Evolutionary conservation across 1,139 yeast genomes (phyloP), one percentile per base, ranked within the genome.

Genomic region (Lodderomyces beijingensis): DNA sequence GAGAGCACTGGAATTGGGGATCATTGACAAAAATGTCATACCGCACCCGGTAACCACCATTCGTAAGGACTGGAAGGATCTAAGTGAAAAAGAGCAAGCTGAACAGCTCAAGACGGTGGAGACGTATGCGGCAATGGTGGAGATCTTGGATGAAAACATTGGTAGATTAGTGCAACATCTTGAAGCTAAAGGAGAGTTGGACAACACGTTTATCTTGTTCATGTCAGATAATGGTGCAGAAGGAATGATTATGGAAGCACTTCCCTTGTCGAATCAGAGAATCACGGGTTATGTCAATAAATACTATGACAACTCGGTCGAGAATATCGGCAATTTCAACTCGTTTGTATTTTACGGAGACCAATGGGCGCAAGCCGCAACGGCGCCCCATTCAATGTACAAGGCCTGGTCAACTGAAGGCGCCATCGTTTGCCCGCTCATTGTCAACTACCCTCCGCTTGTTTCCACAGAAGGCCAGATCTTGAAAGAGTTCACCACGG

Each of bases 341-440:
- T 70, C 77, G 2, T 74, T 71, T 45, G 66, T 62, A 6, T 69
- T 67, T 62, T 75, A 74, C 41, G 70, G 74, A 1, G 77, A 75
- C 37, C 70, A 74, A 45, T 74, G 80, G 80, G 80, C 80, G 0
- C 79, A 74, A 42, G 80, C 79, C n/a, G 77, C 79, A 4, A 74
- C 79, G 12, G 76, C 79, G 2, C 79, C 79, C 4, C 57, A 66
- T 25, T 57, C 64, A 34, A 68, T 70, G 69, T 71, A 62, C 48
- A 74, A 74, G 44, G 58, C 57, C 56, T 72, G 74, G 69, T 60
- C 76, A 1, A 65, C 54, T 5, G 79, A 74, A 49, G 80, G 80
- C 24, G 80, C 78, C 7, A 73, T 74, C 24, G 61, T 73, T 21
- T 70, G 76, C 46, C 80, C 79, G 0, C 52, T 72, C 38, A 66